Base-by-base conservation (phyloP, 352 stramenopile species). In the Phytopythium montanum region DNA sequence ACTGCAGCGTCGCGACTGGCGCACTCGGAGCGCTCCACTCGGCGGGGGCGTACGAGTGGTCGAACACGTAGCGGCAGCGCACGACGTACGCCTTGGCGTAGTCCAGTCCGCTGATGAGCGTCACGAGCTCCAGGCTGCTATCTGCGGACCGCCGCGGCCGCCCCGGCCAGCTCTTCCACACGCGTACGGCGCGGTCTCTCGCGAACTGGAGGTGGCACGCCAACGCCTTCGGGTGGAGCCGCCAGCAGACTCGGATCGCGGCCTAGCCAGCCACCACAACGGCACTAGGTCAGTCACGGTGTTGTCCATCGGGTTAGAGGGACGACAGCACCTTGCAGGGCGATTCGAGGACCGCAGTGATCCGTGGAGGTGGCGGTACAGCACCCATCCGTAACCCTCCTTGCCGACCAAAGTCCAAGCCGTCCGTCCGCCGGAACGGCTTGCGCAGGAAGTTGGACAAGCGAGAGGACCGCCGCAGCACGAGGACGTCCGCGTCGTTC, bases 161-260 rank as follows among this genome's bases (percentile, higher is more conserved):
- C 0, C 79, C 82, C 0, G 75, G 72, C 82, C 82, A 92, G 56
- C 73, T 92, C 55, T 88, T 89, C 82, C 82, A 92, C 31, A 92
- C 82, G 50, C 81, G 86, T 72, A 92, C 81, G 3, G 82, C 76
- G 44, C 82, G 82, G 56, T 92, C 82, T 4, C 82, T 78, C 45
- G 82, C 74, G 42, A 83, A 92, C 56, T 92, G 82, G 23, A 92
- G 46, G 28, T 92, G 82, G 41, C 77, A 87, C 23, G 75, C 68
- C 12, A 87, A 25, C 0, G 80, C 79, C 19, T 75, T 84, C 2
- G 76, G 66, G 55, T 88, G 75, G 1, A 74, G 69, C 18, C 67
- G 60, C 82, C 82, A 92, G 25, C 65, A 70, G 25, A 88, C 75
- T n/a, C 69, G 68, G 36, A 92, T 69, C 9, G 82, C 80, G 10